These are phyloP conservation scores for Serpula lacrymans DNA, from an alignment of 768 basidiomycete species.

Conservation along the genomic window DNA sequence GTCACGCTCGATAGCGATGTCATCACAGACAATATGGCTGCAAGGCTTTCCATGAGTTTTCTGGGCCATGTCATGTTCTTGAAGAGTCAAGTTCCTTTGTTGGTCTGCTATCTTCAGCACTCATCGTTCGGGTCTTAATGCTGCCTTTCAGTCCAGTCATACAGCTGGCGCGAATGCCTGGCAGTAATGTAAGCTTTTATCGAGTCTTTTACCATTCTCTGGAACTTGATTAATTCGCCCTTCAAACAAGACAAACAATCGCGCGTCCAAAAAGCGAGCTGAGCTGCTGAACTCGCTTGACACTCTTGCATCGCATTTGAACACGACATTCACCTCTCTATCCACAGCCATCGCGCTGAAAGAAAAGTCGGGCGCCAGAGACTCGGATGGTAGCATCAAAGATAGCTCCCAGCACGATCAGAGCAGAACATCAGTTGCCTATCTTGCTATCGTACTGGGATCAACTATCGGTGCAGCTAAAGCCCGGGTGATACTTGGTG, in stretches of 20 bases:
- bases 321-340: constrained; percentile 70
- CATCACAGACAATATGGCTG: constrained; percentile 59
- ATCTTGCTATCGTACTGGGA: constrained; percentile 64
- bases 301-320: constrained; percentile 67
- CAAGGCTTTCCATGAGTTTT: constrained; percentile 57
- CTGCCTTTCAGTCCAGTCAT: constrained; percentile 49
- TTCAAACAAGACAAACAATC: constrained; percentile 39
- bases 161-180: constrained; percentile 59
- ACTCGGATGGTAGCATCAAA: neutral
- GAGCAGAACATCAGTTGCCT: constrained; percentile 24
- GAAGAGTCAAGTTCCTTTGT: constrained; percentile 81
- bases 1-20: constrained; percentile 46
- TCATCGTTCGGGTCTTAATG: neutral
- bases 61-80: constrained; percentile 72
- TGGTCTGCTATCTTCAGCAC: constrained; percentile 25
- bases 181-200: constrained; percentile 40
- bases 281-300: constrained; percentile 68
- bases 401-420: neutral
- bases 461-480: constrained; percentile 61
- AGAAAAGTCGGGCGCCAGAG: constrained; percentile 12
- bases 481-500: constrained; percentile 55
- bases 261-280: constrained; percentile 53
- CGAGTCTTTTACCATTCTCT: too few relatives aligned
- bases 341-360: constrained; percentile 57
- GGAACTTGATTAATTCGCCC: too few relatives aligned